Conservation (phyloP, 78 protist species). For the Neovahlkampfia damariscottae region DNA sequence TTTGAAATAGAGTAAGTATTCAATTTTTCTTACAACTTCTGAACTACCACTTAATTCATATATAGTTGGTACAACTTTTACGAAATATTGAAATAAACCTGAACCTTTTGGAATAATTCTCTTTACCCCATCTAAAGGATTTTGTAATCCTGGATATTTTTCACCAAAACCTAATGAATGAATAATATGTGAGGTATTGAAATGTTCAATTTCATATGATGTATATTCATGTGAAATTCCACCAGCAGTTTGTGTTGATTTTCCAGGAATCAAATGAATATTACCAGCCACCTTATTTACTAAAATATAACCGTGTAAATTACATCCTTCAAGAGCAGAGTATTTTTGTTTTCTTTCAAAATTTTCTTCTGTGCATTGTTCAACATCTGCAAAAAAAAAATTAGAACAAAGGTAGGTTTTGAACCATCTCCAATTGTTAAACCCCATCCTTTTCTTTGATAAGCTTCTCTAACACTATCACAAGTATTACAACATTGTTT, state of each 20-base stretch:
- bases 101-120: constrained; percentile 17
- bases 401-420: no score
- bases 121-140: constrained; percentile 55
- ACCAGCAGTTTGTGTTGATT: no score
- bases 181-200: constrained; percentile 66
- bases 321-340: constrained; percentile 64
- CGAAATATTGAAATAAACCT: constrained; percentile 72
- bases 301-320: constrained; percentile 44
- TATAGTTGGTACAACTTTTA: constrained; percentile 82
- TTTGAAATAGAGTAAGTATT: no score
- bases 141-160: constrained; percentile 69
- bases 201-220: constrained; percentile 1
- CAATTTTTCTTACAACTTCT: no score
- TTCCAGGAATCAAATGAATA: constrained; percentile 80
- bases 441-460: constrained; percentile 66
- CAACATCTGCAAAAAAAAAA: no score
- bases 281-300: constrained; percentile 82
- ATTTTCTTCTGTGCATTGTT: constrained; percentile 43
- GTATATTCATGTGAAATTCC: constrained; percentile 23
- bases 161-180: constrained; percentile 62
- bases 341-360: not conserved
- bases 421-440: constrained; percentile 18
- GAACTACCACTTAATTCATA: constrained; percentile 37
- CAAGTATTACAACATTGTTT: constrained; percentile 80
- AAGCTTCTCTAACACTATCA: constrained; percentile 56